These are phyloP conservation scores for Aspergillus floridensis DNA, from an alignment of 2,329 filamentous ascomycete genomes.

Conservation along the genomic window DNA sequence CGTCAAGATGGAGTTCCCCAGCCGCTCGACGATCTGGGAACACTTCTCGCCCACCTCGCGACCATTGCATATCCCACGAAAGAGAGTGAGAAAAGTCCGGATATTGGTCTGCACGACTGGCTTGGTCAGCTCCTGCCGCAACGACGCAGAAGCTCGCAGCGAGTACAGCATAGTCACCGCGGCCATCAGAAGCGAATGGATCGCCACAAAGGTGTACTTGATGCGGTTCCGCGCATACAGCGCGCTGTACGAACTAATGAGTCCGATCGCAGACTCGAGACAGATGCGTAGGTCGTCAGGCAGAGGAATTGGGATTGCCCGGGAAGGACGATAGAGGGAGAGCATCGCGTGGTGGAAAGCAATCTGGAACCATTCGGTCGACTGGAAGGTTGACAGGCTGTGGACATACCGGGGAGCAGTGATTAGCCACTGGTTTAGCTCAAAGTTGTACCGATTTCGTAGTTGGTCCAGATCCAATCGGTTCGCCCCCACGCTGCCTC, in stretches of 20 bases:
- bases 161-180: conserved; percentile 29
- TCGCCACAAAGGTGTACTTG: conserved; percentile 28
- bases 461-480: conserved; percentile 2
- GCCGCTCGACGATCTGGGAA: conserved; percentile 17
- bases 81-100: conserved; percentile 11
- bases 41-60: conserved; percentile 19
- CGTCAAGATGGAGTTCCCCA: conserved; percentile 19
- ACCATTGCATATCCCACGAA: conserved; percentile 13
- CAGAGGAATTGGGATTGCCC: conserved; percentile 15
- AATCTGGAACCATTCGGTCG: conserved; percentile 30
- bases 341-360: conserved; percentile 27
- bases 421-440: conserved; percentile 24
- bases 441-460: conserved; percentile 3
- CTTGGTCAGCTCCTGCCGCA: conserved; percentile 12
- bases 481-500: not conserved
- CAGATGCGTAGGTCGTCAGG: conserved; percentile 11
- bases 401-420: conserved; percentile 23
- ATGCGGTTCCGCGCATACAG: conserved; percentile 28
- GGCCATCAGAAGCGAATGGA: conserved; percentile 29
- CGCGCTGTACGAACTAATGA: conserved; percentile 16
- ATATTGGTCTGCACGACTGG: conserved; percentile 14
- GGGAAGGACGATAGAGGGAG: conserved; percentile 24
- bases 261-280: conserved; percentile 11
- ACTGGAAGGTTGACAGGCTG: conserved; percentile 24
- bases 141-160: conserved; percentile 20